Base-by-base conservation (phyloP, 2,329 filamentous ascomycete species). In the Corynespora cassiicola region DNA sequence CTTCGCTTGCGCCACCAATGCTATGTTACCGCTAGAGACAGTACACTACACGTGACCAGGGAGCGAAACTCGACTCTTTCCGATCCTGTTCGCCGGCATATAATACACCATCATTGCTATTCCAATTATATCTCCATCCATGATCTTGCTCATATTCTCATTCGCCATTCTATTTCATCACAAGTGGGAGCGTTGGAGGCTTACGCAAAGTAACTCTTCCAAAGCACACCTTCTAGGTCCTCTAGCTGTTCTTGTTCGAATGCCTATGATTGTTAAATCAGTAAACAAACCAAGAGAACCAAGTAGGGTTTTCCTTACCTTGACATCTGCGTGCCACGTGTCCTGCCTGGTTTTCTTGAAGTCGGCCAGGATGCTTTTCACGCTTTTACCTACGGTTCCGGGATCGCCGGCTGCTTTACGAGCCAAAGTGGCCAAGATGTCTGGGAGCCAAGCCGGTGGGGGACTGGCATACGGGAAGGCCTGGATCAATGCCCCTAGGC, bases 321-420 rank as follows among this genome's bases (percentile, higher is more conserved):
- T 97, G 56, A 96, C 89, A 74, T 99, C 94, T 45, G 96, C 92
- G 59, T 86, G 86, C 94, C 94, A 99, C 54, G 92, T 99, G 75
- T 99, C 94, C 70, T 99, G 94, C 66, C 94, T 85, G 29, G 94
- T 99, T 81, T 99, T 99, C 76, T 99, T 99, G 78, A 99, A 99
- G 61, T 99, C 95, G 45, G 90, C 90, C 51, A 99, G 75, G 22
- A 96, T 91, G 12, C 80, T 81, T 79, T 99, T 99, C 8, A 95
- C 95, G 43, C 92, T 94, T 71, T 95, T 96, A 3, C 94, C 94
- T 37, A 99, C 91, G 42, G 95, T 86, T 1, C 94, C 94, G 0
- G 90, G 84, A 60, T 99, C 94, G 30, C 83, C 88, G 1, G 92
- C 90, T 7, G 95, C 91, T 52, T 86, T 85, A 22, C 86, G 83